These are phyloP conservation scores for Calonectria multiphialidica DNA, from an alignment of 2,329 filamentous ascomycete genomes.

Conservation along the genomic window DNA sequence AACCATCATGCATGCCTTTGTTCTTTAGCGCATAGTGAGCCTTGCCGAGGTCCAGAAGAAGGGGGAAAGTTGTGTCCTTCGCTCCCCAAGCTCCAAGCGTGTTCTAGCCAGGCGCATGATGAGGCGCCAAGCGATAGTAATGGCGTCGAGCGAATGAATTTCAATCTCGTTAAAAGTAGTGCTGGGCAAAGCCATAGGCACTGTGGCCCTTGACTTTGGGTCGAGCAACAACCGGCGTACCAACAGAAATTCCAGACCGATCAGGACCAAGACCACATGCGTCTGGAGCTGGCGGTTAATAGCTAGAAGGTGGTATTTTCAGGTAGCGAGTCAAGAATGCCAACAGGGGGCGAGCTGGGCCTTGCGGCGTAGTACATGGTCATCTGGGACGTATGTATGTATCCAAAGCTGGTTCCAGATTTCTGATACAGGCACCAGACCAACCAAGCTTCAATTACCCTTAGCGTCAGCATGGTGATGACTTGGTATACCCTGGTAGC, in stretches of 20 bases:
- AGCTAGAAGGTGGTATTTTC: background rate
- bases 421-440: slow-evolving; percentile 43
- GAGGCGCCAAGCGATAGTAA: background rate
- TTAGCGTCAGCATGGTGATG: background rate
- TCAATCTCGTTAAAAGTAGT: background rate
- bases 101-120: background rate
- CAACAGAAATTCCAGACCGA: background rate
- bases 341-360: background rate
- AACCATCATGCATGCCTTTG: background rate
- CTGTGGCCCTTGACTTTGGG: background rate
- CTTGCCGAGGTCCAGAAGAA: background rate
- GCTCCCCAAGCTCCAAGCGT: background rate
- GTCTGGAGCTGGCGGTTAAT: background rate
- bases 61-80: background rate
- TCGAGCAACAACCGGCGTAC: background rate
- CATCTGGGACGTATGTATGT: background rate
- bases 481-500: slow-evolving; percentile 1
- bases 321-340: background rate
- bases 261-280: background rate
- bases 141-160: background rate
- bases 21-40: background rate
- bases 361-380: background rate
- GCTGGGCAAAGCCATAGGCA: background rate
- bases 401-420: background rate
- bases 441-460: slow-evolving; percentile 10